These are phyloP conservation scores for Rhodotorula taiwanensis DNA, from an alignment of 768 basidiomycete species.

Conservation along the genomic window DNA sequence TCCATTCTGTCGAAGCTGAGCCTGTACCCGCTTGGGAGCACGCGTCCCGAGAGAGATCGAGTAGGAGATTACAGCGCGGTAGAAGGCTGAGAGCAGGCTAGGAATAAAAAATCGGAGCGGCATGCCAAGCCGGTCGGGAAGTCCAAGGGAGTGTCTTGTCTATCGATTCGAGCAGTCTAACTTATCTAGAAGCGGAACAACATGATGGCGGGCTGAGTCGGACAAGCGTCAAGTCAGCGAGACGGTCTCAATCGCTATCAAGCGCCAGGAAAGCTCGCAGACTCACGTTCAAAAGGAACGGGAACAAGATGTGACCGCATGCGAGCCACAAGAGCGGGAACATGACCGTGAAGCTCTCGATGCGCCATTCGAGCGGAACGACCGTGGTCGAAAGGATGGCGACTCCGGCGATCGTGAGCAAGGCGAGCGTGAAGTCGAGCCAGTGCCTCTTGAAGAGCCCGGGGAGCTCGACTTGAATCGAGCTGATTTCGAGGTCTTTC, in stretches of 20 bases:
- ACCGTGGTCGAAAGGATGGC: conserved; percentile 53
- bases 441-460: conserved; percentile 74
- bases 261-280: background rate
- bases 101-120: no score
- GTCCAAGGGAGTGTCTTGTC: no score
- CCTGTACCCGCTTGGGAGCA: no score
- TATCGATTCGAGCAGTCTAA: no score
- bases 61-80: no score
- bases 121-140: no score
- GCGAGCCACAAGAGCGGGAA: conserved; percentile 61
- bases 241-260: conserved; percentile 51
- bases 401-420: conserved; percentile 53
- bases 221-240: no score
- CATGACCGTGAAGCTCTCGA: conserved; percentile 67
- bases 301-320: background rate
- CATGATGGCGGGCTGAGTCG: conserved; percentile 86
- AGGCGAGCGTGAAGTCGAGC: conserved; percentile 49
- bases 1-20: no score
- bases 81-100: no score
- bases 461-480: conserved; percentile 86
- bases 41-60: no score
- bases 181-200: conserved; percentile 62
- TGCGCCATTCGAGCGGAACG: conserved; percentile 60
- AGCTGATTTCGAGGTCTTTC: conserved; percentile 79
- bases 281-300: background rate